These are phyloP conservation scores for Ensete glaucum DNA, from an alignment of 176 grass and related monocot species.

Conservation along the genomic window DNA sequence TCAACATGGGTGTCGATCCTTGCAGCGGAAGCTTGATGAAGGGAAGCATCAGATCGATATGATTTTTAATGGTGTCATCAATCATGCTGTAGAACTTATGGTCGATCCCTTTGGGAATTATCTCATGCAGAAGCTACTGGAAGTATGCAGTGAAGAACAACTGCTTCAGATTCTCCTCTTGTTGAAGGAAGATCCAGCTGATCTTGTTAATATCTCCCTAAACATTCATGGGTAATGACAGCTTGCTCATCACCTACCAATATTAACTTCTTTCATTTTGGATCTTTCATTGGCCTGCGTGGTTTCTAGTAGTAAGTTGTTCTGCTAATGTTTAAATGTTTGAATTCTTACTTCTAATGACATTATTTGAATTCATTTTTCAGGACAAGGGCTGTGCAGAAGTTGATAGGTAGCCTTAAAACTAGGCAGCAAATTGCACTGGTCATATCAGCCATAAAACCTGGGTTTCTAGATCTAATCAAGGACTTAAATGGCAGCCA, in stretches of 20 bases:
- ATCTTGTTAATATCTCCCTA: slow-evolving; percentile 53
- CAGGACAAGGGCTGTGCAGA: slow-evolving; percentile 70
- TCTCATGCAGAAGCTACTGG: slow-evolving; percentile 81
- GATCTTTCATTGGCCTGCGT: not conserved
- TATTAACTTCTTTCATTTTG: not conserved
- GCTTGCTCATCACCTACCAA: not conserved
- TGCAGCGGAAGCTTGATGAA: slow-evolving; percentile 65
- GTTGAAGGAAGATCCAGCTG: slow-evolving; percentile 33
- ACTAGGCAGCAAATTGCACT: slow-evolving; percentile 47
- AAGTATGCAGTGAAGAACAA: slow-evolving; percentile 53
- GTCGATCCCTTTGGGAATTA: slow-evolving; percentile 80
- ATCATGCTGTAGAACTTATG: slow-evolving; percentile 60
- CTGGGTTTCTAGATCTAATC: slow-evolving; percentile 58
- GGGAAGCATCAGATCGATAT: slow-evolving; percentile 47
- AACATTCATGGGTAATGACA: slow-evolving; percentile 61
- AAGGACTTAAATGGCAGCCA: slow-evolving; percentile 76
- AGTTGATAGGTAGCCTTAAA: slow-evolving; percentile 60
- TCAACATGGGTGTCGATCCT: slow-evolving; percentile 68
- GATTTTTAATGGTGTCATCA: slow-evolving; percentile 51
- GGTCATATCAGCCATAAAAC: slow-evolving; percentile 37
- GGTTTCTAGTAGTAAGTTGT: not conserved
- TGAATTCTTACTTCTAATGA: not conserved
- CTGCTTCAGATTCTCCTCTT: slow-evolving; percentile 40
- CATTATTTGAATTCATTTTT: slow-evolving; percentile 2
- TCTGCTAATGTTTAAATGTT: not conserved